Evolutionary conservation across 2,329 filamentous ascomycete genomes (phyloP).

Genomic region (Phaeosphaeria sp.): DNA sequence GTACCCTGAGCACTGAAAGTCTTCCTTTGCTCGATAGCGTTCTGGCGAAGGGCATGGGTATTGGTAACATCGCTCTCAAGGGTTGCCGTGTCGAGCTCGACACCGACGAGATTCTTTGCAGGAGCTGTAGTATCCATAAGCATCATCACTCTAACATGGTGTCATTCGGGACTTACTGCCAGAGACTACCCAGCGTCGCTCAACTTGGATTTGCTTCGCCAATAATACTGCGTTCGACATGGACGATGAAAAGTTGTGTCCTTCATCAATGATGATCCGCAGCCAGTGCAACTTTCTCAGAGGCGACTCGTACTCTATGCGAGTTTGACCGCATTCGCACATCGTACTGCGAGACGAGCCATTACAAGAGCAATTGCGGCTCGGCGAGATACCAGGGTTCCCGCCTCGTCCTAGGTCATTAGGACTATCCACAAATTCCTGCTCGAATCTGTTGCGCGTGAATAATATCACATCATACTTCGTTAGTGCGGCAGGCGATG

Average conservation of each 20-base stretch:
- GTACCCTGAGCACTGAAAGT: conserved; percentile 41
- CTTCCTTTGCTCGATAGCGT: conserved; percentile 50
- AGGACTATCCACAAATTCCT: conserved; percentile 62
- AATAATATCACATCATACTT: conserved; percentile 80
- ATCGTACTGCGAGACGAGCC: conserved; percentile 51
- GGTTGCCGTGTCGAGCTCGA: conserved; percentile 64
- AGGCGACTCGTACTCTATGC: conserved; percentile 62
- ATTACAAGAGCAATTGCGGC: conserved; percentile 51
- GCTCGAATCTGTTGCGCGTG: conserved; percentile 75
- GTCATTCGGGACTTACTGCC: conserved; percentile 60
- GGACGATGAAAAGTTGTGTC: conserved; percentile 79
- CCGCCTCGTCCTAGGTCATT: conserved; percentile 53
- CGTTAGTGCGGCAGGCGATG: conserved; percentile 64
- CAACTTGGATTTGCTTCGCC: conserved; percentile 62
- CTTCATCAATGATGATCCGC: conserved; percentile 89
- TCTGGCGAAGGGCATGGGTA: conserved; percentile 25
- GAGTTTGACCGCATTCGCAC: conserved; percentile 52
- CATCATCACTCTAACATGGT: background rate
- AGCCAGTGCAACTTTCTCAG: conserved; percentile 80
- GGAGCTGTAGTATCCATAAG: conserved; percentile 59
- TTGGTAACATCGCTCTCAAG: conserved; percentile 43
- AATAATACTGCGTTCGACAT: conserved; percentile 65
- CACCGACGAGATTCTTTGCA: conserved; percentile 79
- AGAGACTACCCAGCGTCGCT: conserved; percentile 86
- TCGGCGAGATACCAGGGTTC: conserved; percentile 26